A percentile compares a stretch with the other conserved stretches of the same genome.
Evolutionary conservation across 768 basidiomycete species (phyloP).

Genomic region (Punctularia strigosozonata): DNA sequence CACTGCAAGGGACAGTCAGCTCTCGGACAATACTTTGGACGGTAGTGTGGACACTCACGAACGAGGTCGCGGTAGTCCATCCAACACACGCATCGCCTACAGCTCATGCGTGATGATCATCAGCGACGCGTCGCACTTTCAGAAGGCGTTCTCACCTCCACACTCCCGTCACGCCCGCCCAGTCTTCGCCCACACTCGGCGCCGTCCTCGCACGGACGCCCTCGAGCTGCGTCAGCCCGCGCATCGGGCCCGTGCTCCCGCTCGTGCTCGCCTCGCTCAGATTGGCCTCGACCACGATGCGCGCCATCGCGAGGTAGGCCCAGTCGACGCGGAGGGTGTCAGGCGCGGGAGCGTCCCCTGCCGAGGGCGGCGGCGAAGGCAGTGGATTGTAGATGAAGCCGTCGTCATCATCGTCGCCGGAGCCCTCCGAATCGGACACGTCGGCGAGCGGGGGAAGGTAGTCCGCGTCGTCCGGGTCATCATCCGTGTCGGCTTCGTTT

Average conservation of each 20-base stretch:
- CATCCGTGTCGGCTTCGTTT: background rate
- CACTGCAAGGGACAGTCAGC: slow-evolving; percentile 12
- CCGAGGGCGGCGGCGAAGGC: background rate
- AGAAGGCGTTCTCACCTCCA: slow-evolving; percentile 37
- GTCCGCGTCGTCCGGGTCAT: background rate
- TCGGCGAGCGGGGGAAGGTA: background rate
- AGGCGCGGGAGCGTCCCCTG: slow-evolving; percentile 5
- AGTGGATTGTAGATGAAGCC: slow-evolving; percentile 2
- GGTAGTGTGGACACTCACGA: slow-evolving; percentile 21
- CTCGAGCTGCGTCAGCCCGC: slow-evolving; percentile 16
- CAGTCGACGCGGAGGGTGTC: slow-evolving; percentile 32
- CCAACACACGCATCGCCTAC: slow-evolving; percentile 46
- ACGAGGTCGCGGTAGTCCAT: slow-evolving; percentile 45
- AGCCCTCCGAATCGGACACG: background rate
- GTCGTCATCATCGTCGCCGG: background rate
- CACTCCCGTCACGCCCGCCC: slow-evolving; percentile 42
- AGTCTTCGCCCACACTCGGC: slow-evolving; percentile 39
- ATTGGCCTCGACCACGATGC: slow-evolving; percentile 40
- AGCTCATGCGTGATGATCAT: background rate
- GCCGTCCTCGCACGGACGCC: slow-evolving; percentile 15
- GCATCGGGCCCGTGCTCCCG: slow-evolving; percentile 14
- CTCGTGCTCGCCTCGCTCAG: slow-evolving; percentile 25
- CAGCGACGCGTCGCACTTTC: background rate
- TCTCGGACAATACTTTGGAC: background rate
- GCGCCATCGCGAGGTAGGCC: slow-evolving; percentile 36